Base-by-base conservation (phyloP, 176 grass and related monocot species). In the Aegilops longissima region DNA sequence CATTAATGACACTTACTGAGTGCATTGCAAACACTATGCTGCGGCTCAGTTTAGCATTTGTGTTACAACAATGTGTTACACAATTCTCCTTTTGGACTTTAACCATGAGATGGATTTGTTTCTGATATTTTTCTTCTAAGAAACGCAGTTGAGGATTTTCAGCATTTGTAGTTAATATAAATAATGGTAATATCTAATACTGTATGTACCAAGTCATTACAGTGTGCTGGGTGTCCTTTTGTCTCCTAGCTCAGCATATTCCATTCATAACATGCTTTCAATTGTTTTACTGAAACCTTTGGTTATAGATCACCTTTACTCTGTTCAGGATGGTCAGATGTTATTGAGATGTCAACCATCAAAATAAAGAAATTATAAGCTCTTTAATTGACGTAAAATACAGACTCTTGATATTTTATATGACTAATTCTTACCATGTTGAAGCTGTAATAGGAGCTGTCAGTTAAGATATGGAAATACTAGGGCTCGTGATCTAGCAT, bases 401-500 rank as follows among this genome's bases (percentile, higher is more conserved):
- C 80, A 40, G 23, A 24, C 4, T 75, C 9, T 31, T 34, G 12
- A 31, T 80, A 79, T 59, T 79, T 66, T 39, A 24, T 79, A 20
- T 74, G 45, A 21, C 51, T 80, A 14, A 16, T 68, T 88, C 82
- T 82, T 70, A 87, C 29, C 40, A 84, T 85, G 27, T 62, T 75
- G 8, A 90, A 91, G 79, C 58, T 91, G 78, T 58, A 66, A 78
- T 81, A 98, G 92, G 86, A 92, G 35, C 74, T 96, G 94, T 70
- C 93, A 96, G 81, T 90, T 87, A 54, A 93, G 87, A 90, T 98
- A 98, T 81, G 90, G 87, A 74, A 91, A 91, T 91, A n/a, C 90
- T 49, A 93, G 97, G 76, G 92, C 88, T 71, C 86, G 90, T 85
- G 94, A 98, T 89, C 83, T 96, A 45, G 97, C 90, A 47, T 86